A percentile compares a stretch with the other conserved stretches of the same genome.
These are phyloP conservation scores for Ascochyta lentis DNA, from an alignment of 2,329 filamentous ascomycete genomes.

Conservation along the genomic window DNA sequence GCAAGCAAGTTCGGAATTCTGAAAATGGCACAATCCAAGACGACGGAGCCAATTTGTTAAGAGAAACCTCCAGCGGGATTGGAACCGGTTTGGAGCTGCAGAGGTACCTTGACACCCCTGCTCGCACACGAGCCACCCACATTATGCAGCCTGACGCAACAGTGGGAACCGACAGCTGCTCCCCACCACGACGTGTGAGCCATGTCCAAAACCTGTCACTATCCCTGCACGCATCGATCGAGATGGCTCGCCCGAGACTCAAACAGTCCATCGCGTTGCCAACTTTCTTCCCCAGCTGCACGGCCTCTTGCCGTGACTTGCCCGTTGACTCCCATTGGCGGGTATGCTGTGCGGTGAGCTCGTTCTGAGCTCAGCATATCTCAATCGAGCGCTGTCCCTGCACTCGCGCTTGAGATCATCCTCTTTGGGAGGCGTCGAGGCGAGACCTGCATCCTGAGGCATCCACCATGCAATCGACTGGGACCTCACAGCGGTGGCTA, in stretches of 20 bases:
- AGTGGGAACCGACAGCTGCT: conserved; percentile 33
- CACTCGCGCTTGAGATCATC: conserved; percentile 11
- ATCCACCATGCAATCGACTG: conserved; percentile 5
- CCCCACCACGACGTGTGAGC: conserved; percentile 32
- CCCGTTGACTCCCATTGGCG: conserved; percentile 8
- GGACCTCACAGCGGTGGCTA: background rate
- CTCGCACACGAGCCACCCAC: conserved; percentile 42
- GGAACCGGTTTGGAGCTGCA: conserved; percentile 48
- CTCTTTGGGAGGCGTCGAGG: conserved; percentile 1
- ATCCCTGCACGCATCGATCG: conserved; percentile 34
- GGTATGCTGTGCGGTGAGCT: background rate
- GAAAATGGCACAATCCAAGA: conserved; percentile 22
- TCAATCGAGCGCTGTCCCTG: conserved; percentile 10
- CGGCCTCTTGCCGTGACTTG: conserved; percentile 1
- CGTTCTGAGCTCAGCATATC: conserved; percentile 4
- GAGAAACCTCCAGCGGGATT: conserved; percentile 34
- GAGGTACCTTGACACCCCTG: conserved; percentile 41
- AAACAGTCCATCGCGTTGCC: conserved; percentile 12
- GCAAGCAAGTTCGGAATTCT: conserved; percentile 24
- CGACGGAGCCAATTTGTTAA: conserved; percentile 41
- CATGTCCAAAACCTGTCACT: conserved; percentile 40
- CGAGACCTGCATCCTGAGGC: conserved; percentile 9
- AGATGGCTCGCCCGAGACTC: conserved; percentile 9
- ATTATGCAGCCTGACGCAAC: conserved; percentile 49
- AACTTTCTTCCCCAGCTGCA: conserved; percentile 10